Evolutionary conservation across 179 eudicot genomes (phyloP), one percentile per base, ranked within the genome.

Genomic region (Dionaea muscipula): DNA sequence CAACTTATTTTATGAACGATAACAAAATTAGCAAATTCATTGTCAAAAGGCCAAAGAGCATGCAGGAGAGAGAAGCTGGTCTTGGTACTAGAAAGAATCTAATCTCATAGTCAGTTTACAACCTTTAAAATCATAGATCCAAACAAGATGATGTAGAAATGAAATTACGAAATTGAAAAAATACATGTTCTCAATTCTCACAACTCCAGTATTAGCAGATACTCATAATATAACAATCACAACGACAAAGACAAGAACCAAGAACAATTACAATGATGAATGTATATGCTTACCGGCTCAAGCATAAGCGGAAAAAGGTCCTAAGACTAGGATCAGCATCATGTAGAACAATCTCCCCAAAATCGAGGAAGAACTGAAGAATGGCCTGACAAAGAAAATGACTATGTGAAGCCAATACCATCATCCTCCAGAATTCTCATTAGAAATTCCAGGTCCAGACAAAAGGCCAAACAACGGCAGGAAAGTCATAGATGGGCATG

Each of bases 261-360:
- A 0, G 26, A 11, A 41, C 7, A 51, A 37, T 39, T 19, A 17
- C 18, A 5, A 15, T 3, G 40, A 40, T 20, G 17, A 24, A 12
- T 48, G 13, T n/a, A 5, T 39, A 50, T 38, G 4, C 46, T 58
- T 71, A 91, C 98, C 99, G 85, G 72, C 96, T 87, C 75, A 91
- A 70, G 67, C 99, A 91, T 47, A 89, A 78, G 25, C 86, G 88
- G 53, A 91, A 81, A 60, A 84, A 91, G 25, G 74, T 76, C 72
- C 78, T 75, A 53, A 91, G 61, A 69, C 93, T 84, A 58, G 96
- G 83, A 70, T 91, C 99, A 62, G 99, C 89, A 73, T 91, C 99
- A 66, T 87, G 96, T 50, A 91, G 81, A 65, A 91, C 89, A 52
- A 63, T 64, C 58, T 91, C 99, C 33, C 96, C 96, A 67, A 80